These are phyloP conservation scores for Beauveria australis DNA, from an alignment of 2,329 filamentous ascomycete species.

Conservation along the genomic window DNA sequence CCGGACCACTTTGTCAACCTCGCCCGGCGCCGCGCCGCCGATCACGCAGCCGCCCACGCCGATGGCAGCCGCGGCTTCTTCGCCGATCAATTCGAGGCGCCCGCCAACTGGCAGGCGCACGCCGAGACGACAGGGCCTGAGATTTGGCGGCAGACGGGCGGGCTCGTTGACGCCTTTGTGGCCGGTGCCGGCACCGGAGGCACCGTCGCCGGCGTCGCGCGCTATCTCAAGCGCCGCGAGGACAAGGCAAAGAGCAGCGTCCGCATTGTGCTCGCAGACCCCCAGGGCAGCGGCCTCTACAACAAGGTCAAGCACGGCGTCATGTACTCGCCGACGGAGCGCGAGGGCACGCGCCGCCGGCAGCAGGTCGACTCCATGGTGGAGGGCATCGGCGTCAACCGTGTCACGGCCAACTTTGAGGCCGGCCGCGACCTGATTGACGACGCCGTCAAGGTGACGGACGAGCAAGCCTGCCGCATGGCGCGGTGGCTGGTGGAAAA, in stretches of 20 bases:
- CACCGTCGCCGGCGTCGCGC: constrained; percentile 79
- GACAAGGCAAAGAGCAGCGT: constrained; percentile 38
- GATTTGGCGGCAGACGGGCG: constrained; percentile 70
- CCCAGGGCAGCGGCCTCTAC: constrained; percentile 86
- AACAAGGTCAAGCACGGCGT: constrained; percentile 90
- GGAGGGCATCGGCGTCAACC: constrained; percentile 91
- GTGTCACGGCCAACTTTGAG: constrained; percentile 89
- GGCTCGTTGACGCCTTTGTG: constrained; percentile 75
- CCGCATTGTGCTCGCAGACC: constrained; percentile 79
- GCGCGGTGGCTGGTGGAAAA: constrained; percentile 94
- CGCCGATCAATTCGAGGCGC: constrained; percentile 90
- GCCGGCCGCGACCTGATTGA: constrained; percentile 78
- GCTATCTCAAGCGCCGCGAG: constrained; percentile 62
- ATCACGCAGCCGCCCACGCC: constrained; percentile 53
- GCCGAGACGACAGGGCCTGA: constrained; percentile 78
- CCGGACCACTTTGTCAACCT: constrained; percentile 91
- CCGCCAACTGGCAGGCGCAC: constrained; percentile 83
- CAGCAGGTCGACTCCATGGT: constrained; percentile 94
- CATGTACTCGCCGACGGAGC: constrained; percentile 86
- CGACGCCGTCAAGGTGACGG: constrained; percentile 80
- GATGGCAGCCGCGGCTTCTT: constrained; percentile 77
- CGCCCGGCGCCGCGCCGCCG: constrained; percentile 64
- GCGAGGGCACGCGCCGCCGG: constrained; percentile 79
- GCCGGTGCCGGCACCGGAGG: constrained; percentile 92
- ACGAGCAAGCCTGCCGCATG: constrained; percentile 85